A percentile compares a stretch with the other conserved stretches of the same genome.
Conservation (phyloP, 257 asterid species). For the Paraleonurus japonicus region DNA sequence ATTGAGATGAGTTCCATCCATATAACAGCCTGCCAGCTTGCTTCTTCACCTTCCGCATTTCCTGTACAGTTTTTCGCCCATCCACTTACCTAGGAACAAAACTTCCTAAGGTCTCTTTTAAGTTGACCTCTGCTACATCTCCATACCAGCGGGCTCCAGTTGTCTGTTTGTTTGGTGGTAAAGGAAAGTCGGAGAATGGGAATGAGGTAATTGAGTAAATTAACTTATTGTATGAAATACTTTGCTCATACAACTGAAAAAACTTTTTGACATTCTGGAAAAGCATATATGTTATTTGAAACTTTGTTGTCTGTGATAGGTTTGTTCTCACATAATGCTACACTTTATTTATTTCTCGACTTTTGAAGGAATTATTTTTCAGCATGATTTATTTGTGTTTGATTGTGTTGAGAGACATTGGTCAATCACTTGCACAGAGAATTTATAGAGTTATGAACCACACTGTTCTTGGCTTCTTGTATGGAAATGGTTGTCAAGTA, state of each 20-base stretch:
- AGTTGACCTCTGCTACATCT: slow-evolving; percentile 26
- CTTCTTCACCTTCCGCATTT: slow-evolving; percentile 30
- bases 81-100: slow-evolving; percentile 33
- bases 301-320: not conserved
- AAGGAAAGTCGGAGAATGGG: slow-evolving; percentile 51
- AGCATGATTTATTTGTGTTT: too few relatives aligned
- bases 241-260: not conserved
- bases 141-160: slow-evolving; percentile 31
- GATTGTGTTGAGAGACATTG: not conserved
- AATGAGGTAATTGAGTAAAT: slow-evolving; percentile 46
- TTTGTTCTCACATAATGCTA: not conserved
- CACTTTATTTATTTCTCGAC: not conserved
- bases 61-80: slow-evolving; percentile 15
- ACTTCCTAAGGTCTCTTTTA: slow-evolving; percentile 31
- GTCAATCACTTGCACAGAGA: not conserved
- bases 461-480: too few relatives aligned
- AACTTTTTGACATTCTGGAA: not conserved
- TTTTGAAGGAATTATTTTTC: not conserved
- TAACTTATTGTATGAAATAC: not conserved
- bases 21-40: slow-evolving; percentile 34
- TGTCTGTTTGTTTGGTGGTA: slow-evolving; percentile 59
- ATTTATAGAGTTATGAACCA: too few relatives aligned
- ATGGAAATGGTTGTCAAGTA: too few relatives aligned
- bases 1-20: slow-evolving; percentile 42
- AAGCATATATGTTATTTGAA: not conserved